Evolutionary conservation across 2,329 filamentous ascomycete genomes (phyloP).

Genomic region (Akanthomyces lecanii): DNA sequence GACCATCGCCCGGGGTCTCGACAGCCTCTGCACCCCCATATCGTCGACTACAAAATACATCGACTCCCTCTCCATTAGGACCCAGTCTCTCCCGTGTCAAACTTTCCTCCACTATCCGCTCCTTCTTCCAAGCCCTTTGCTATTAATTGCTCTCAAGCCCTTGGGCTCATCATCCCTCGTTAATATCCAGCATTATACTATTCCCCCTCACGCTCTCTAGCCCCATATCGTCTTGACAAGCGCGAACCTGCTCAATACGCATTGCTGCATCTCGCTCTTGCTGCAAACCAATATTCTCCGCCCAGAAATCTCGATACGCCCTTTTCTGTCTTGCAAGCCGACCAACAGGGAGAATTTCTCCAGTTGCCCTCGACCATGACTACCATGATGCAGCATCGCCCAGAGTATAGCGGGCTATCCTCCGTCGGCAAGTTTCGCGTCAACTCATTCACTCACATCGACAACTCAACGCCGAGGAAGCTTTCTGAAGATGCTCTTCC

Average conservation of each 20-base stretch:
- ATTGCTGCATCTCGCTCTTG: not conserved
- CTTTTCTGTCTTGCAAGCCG: constrained; percentile 19
- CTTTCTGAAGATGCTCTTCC: constrained; percentile 23
- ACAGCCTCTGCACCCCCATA: constrained; percentile 15
- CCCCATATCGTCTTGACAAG: constrained; percentile 9
- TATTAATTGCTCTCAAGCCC: constrained; percentile 2
- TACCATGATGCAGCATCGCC: constrained; percentile 17
- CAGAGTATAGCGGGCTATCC: constrained; percentile 19
- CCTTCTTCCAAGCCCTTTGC: constrained; percentile 10
- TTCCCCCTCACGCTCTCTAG: constrained; percentile 15
- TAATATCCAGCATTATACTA: constrained; percentile 10
- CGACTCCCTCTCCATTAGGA: constrained; percentile 23
- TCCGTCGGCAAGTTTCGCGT: constrained; percentile 22
- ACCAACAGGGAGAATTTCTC: constrained; percentile 1
- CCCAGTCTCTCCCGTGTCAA: constrained; percentile 7
- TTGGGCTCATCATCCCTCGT: constrained; percentile 15
- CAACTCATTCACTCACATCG: constrained; percentile 21
- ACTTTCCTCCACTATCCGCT: constrained; percentile 15
- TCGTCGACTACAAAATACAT: constrained; percentile 18
- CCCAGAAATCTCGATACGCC: not conserved
- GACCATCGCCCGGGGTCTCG: constrained; percentile 10
- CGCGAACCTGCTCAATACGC: not conserved
- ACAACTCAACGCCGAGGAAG: constrained; percentile 20
- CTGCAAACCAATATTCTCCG: constrained; percentile 10
- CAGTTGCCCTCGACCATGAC: constrained; percentile 4